A percentile compares a stretch with the other conserved stretches of the same genome.
phyloP scores from a whole-genome alignment of 768 basidiomycete species.

The Auricularia sp. region DNA sequence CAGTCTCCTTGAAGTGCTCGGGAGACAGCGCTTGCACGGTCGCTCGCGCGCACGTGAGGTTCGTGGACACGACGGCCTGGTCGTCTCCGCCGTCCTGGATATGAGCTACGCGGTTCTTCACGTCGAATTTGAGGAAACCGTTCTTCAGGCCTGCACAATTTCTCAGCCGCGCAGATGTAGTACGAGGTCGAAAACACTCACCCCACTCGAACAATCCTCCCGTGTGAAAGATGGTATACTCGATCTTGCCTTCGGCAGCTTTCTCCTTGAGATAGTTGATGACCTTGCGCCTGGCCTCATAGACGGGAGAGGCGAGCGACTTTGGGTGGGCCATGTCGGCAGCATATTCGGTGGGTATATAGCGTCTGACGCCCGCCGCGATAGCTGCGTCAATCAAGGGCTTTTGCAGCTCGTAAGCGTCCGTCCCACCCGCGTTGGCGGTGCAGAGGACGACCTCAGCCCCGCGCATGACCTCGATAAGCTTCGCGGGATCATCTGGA shows the following conservation, averaged over 20 bases:
- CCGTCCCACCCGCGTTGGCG: background rate
- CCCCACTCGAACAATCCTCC: slow-evolving; percentile 1
- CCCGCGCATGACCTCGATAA: background rate
- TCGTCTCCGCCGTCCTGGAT: background rate
- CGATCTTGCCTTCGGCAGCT: background rate
- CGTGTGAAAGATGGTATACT: background rate
- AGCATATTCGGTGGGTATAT: slow-evolving; percentile 1
- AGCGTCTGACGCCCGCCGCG: slow-evolving; percentile 3
- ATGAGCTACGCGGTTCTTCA: background rate
- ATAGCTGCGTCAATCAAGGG: slow-evolving; percentile 4
- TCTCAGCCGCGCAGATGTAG: no score
- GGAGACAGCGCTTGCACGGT: background rate
- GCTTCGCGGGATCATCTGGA: background rate
- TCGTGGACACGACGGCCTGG: background rate
- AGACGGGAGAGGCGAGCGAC: background rate
- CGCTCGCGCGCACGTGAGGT: background rate
- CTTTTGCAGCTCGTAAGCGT: background rate
- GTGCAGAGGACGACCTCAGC: background rate
- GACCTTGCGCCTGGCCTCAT: background rate
- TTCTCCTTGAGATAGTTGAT: slow-evolving; percentile 2
- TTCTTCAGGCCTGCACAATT: background rate
- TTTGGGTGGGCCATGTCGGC: background rate
- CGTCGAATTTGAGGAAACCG: slow-evolving; percentile 2
- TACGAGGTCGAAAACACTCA: background rate
- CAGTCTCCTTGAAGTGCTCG: background rate